A percentile compares a stretch with the other conserved stretches of the same genome.
Evolutionary conservation across 75 land plant species (phyloP).

Genomic region (Pinus tabuliformis): DNA sequence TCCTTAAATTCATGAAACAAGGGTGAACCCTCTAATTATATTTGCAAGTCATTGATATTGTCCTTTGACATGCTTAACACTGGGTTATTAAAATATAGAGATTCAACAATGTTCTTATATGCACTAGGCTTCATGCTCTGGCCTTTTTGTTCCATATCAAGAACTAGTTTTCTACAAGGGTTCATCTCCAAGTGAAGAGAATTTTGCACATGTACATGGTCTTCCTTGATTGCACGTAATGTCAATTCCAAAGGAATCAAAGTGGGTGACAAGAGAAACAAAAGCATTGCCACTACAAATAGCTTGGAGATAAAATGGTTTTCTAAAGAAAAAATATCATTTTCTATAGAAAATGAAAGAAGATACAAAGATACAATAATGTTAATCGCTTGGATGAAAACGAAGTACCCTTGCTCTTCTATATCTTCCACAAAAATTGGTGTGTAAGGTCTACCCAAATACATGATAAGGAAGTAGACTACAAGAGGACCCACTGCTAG

Average conservation of each 20-base stretch:
- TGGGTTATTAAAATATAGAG: background rate
- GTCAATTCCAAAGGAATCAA: conserved; percentile 57
- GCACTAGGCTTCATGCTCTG: background rate
- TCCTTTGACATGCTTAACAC: background rate
- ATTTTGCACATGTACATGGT: background rate
- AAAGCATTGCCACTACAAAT: conserved; percentile 41
- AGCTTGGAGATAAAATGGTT: conserved; percentile 11
- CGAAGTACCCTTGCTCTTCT: too few species aligned
- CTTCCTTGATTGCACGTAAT: conserved; percentile 16
- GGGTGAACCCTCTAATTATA: background rate
- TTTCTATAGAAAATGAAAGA: too few species aligned
- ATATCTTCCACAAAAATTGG: too few species aligned
- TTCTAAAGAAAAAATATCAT: too few species aligned
- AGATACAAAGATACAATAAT: too few species aligned
- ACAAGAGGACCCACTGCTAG: too few species aligned
- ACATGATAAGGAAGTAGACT: too few species aligned
- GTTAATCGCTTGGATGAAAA: too few species aligned
- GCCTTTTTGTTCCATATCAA: background rate
- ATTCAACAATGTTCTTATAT: background rate
- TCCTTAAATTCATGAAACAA: conserved; percentile 11
- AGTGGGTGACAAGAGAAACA: conserved; percentile 25
- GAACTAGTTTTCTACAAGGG: conserved; percentile 16
- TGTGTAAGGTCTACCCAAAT: too few species aligned
- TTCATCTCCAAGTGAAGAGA: background rate
- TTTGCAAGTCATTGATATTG: conserved; percentile 5